A percentile compares a stretch with the other conserved stretches of the same genome.
phyloP scores from a whole-genome alignment of 139 green algal genomes.

The Chlamydomonas eustigma region DNA sequence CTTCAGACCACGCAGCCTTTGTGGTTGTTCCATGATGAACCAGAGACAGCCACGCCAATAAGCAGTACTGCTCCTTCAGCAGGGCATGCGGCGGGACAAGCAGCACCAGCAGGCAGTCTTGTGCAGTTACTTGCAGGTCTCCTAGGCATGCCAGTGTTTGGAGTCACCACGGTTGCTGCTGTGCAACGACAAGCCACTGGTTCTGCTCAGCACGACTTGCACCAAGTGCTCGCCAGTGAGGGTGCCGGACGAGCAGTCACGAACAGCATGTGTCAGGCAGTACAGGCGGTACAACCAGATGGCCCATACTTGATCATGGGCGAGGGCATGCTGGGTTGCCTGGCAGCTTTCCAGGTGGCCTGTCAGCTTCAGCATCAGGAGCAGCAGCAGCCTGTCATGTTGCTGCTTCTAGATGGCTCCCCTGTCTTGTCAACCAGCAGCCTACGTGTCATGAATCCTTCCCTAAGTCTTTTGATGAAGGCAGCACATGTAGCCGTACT shows the following conservation, averaged over 20 bases:
- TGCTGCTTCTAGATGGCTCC: slow-evolving; percentile 65
- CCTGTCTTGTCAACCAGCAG: slow-evolving; percentile 4
- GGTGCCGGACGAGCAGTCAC: background rate
- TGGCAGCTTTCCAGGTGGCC: slow-evolving; percentile 46
- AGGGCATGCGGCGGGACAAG: slow-evolving; percentile 17
- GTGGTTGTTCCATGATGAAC: slow-evolving; percentile 68
- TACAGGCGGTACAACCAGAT: background rate
- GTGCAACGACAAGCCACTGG: too few relatives aligned
- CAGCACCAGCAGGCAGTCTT: background rate
- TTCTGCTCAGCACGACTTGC: background rate
- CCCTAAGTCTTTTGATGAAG: too few relatives aligned
- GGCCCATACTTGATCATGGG: slow-evolving; percentile 24
- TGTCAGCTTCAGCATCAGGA: slow-evolving; percentile 37
- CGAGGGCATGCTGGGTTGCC: slow-evolving; percentile 37
- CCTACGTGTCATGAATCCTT: background rate
- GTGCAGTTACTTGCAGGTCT: slow-evolving; percentile 14
- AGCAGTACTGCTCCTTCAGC: too few relatives aligned
- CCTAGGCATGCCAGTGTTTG: slow-evolving; percentile 38
- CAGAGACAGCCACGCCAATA: too few relatives aligned
- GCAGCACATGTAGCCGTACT: too few relatives aligned
- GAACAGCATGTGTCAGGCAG: background rate
- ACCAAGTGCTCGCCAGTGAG: too few relatives aligned
- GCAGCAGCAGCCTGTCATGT: slow-evolving; percentile 25
- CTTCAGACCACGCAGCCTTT: slow-evolving; percentile 50
- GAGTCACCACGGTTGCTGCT: slow-evolving; percentile 16